Evolutionary conservation across 2,329 filamentous ascomycete species (phyloP).

Genomic region (Myriangium duriaei): DNA sequence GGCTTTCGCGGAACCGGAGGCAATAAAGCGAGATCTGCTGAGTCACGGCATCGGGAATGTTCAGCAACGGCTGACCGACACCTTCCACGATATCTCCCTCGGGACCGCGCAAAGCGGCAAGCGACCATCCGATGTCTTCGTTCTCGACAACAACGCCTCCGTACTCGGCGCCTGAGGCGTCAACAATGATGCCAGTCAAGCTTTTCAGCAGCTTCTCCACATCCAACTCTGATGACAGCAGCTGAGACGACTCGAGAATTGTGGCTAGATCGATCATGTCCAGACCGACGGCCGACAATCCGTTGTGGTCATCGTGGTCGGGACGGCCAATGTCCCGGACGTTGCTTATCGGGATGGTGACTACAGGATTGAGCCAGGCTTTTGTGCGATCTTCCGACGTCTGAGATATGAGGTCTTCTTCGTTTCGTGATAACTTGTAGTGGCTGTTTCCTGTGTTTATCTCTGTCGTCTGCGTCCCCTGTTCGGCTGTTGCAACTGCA

Average conservation of each 20-base stretch:
- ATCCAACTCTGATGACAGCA: constrained; percentile 66
- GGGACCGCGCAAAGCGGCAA: constrained; percentile 61
- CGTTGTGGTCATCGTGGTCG: constrained; percentile 35
- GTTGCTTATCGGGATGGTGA: background rate
- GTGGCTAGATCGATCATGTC: constrained; percentile 75
- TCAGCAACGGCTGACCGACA: constrained; percentile 51
- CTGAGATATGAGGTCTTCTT: constrained; percentile 26
- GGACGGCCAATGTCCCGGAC: constrained; percentile 17
- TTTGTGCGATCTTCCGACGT: constrained; percentile 34
- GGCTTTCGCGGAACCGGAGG: constrained; percentile 60
- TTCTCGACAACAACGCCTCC: constrained; percentile 66
- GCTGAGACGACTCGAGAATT: constrained; percentile 65
- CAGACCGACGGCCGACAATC: constrained; percentile 52
- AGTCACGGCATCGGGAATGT: constrained; percentile 54
- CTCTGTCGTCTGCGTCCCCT: constrained; percentile 58
- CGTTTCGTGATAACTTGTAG: constrained; percentile 33
- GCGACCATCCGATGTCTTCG: constrained; percentile 52
- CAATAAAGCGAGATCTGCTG: constrained; percentile 68
- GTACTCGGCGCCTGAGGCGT: constrained; percentile 62
- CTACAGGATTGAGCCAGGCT: constrained; percentile 34
- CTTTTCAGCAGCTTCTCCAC: constrained; percentile 65
- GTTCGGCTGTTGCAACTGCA: constrained; percentile 48
- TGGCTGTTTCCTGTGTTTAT: constrained; percentile 33
- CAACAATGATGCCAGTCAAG: constrained; percentile 69
- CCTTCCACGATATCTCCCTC: constrained; percentile 37